Evolutionary conservation across 2,329 filamentous ascomycete species (phyloP).

Genomic region (Aspergillus tubingensis): DNA sequence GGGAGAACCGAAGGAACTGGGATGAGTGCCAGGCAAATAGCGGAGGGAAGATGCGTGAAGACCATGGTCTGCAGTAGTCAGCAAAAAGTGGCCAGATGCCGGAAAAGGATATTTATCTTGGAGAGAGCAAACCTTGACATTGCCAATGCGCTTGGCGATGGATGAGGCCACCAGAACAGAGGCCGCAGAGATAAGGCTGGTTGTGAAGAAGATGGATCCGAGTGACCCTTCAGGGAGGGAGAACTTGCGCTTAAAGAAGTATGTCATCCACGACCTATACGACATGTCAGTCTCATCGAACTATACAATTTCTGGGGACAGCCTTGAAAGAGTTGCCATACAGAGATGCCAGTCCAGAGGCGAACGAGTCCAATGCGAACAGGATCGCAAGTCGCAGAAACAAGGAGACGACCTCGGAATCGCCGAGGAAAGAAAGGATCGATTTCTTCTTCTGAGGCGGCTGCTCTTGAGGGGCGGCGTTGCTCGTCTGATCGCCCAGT

Average conservation of each 20-base stretch:
- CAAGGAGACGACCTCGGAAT: constrained; percentile 44
- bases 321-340: constrained; percentile 33
- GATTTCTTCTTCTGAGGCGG: constrained; percentile 33
- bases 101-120: constrained; percentile 20
- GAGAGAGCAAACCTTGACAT: constrained; percentile 43
- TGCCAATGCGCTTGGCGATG: constrained; percentile 64
- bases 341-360: constrained; percentile 68
- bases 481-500: constrained; percentile 22
- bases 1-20: constrained; percentile 57
- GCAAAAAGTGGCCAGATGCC: constrained; percentile 9
- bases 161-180: constrained; percentile 58
- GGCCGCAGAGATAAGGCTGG: constrained; percentile 44
- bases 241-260: constrained; percentile 60
- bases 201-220: constrained; percentile 56
- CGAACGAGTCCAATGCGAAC: constrained; percentile 69
- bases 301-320: constrained; percentile 6
- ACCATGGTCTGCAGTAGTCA: constrained; percentile 65
- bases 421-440: constrained; percentile 59
- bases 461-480: constrained; percentile 14
- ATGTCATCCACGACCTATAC: constrained; percentile 53
- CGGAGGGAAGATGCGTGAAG: constrained; percentile 70
- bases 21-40: constrained; percentile 65
- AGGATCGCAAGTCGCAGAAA: constrained; percentile 61
- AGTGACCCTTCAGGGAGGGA: constrained; percentile 54
- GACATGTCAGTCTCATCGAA: constrained; percentile 18